These are phyloP conservation scores for Penicillium decumbens DNA, from an alignment of 2,329 filamentous ascomycete genomes.

Conservation along the genomic window DNA sequence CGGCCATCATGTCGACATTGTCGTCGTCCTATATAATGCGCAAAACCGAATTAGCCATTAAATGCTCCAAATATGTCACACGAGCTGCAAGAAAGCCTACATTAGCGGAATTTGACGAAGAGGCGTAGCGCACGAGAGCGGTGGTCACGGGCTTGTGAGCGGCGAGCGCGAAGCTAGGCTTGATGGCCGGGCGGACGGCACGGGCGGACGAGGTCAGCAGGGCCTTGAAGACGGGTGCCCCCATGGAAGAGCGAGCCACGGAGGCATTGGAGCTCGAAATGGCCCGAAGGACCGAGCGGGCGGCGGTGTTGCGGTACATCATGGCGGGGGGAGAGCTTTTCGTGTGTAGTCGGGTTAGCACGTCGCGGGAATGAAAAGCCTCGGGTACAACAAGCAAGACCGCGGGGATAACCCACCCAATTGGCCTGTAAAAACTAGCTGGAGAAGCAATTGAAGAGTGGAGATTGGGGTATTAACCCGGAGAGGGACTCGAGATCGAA, in stretches of 20 bases:
- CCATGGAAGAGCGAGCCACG: constrained; percentile 39
- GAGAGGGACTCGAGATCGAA: constrained; percentile 27
- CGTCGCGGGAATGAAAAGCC: constrained; percentile 27
- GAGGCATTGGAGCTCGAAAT: constrained; percentile 42
- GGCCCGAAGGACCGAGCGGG: constrained; percentile 45
- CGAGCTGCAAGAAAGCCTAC: constrained; percentile 40
- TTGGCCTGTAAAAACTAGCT: constrained; percentile 26
- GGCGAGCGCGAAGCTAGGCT: constrained; percentile 41
- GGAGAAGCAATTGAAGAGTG: constrained; percentile 21
- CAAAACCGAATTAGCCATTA: constrained; percentile 47
- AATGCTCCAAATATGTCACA: constrained; percentile 30
- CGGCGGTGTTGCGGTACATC: constrained; percentile 44
- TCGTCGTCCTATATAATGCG: constrained; percentile 26
- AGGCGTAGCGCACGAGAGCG: constrained; percentile 48
- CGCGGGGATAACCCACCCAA: constrained; percentile 27
- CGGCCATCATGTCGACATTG: constrained; percentile 47
- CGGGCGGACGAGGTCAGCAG: constrained; percentile 43
- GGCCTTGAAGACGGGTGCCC: constrained; percentile 42
- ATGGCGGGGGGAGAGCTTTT: constrained; percentile 39
- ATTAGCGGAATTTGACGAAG: constrained; percentile 39
- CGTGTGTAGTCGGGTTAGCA: constrained; percentile 29
- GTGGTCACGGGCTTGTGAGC: constrained; percentile 45
- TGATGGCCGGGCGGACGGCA: constrained; percentile 34
- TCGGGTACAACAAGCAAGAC: constrained; percentile 27
- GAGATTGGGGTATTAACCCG: constrained; percentile 32